Evolutionary conservation across 805 yeast species (phyloP), one percentile per base, ranked within the genome.

Genomic region (Trichomonascus vanleenenianus): DNA sequence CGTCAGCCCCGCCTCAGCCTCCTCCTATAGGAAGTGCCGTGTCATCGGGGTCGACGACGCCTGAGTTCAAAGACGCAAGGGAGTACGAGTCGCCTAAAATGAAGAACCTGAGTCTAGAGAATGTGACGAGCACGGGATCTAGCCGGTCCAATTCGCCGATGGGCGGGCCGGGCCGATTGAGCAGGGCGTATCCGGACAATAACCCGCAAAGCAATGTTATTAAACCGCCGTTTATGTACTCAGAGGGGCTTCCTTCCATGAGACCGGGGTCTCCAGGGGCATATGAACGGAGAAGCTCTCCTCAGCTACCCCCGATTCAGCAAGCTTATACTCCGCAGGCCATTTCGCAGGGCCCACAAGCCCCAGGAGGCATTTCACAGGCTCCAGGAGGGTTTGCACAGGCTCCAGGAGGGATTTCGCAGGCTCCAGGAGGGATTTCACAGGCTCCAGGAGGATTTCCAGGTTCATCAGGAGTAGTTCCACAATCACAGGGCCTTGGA

Each of bases 1-100:
- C 11, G 14, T 16, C 41, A 25, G 18, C 33, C 11, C 16, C 33
- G 6, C 41, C 31, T n/a, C 42, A 18, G 30, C 36, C 32, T 37
- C 20, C 11, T 19, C 25, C 36, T 11, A 10, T 12, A 31, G 31
- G 20, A 11, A 32, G 19, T 10, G 19, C 30, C 20, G 44, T 34
- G 41, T 18, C 45, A 20, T 38, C 40, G 25, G 44, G 36, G 22
- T 30, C 36, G 33, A 36, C 44, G 18, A 25, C 38, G 16, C 40
- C 40, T 18, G 19, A 34, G 27, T 37, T 14, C 30, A 32, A 32
- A 9, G 35, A n/a, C 30, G 15, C 40, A 30, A 16, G 12, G 16
- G 30, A 16, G 7, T 11, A 37, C 40, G 18, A 37, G n/a, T 22
- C 27, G 15, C 40, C 27, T 37, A 22, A 22, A 22, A 22, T 22